Evolutionary conservation across 345 rosid genomes (phyloP), one percentile per base, ranked within the genome.

Genomic region (Citrus maxima): DNA sequence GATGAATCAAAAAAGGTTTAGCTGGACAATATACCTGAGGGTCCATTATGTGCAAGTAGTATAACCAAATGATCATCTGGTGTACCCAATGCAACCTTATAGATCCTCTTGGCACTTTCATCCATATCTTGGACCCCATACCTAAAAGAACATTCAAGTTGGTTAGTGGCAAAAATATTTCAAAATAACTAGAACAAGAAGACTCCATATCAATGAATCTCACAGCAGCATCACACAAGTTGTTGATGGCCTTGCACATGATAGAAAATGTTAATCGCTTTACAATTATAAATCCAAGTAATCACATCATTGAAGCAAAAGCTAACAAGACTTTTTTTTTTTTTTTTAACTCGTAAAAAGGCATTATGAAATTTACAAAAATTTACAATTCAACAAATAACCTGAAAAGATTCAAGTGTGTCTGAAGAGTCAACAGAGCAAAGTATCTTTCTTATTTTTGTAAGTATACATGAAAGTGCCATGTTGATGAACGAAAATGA

Each of bases 31-130:
- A 73, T 65, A 89, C 98, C 97, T 80, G 90, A 88, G 58, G 98
- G 94, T 32, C 98, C 98, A 81, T 90, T 92, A 82, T 93, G 98
- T 1, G 97, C 94, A 81, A 93, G 98, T 76, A 92, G 30, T 85
- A 95, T 82, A 81, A 87, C 86, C 66, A 87, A 78, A 81, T 93
- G 98, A 85, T 91, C 97, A 76, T 88, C 90, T 24, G 97, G 95
- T 81, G 90, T 73, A 69, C 91, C 88, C 71, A 55, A 30, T 40
- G 95, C 92, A 61, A 92, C 90, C 16, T 84, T 77, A 76, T 72
- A 86, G 34, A 93, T 92, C 80, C 88, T 90, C 75, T 37, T 80
- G 76, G 90, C 88, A 78, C 98, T 95, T 81, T 73, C 89, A 77
- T 82, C 88, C 90, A 92, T 88, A 84, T 92, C 88, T 72, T 84